Evolutionary conservation across 805 yeast species (phyloP).

Genomic region (Helenozyma baotianmanensis): DNA sequence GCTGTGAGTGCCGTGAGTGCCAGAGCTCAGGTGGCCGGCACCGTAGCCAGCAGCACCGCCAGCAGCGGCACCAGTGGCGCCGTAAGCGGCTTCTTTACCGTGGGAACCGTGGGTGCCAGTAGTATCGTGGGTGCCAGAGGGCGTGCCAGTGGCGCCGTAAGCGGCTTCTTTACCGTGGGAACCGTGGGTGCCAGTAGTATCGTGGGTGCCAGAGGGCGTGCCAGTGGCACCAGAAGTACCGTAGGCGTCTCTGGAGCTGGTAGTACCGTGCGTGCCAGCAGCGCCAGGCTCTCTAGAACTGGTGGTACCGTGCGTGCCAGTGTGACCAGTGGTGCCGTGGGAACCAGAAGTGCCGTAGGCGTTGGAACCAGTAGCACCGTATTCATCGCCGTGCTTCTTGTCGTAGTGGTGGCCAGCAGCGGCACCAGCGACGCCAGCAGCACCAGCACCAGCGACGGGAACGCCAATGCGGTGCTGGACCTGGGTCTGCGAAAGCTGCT

Average conservation of each 20-base stretch:
- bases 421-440: constrained; percentile 10
- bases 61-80: neutral
- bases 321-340: constrained; percentile 2
- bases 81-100: neutral
- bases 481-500: too few species aligned
- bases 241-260: neutral
- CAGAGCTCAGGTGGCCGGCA: neutral
- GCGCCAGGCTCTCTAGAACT: neutral
- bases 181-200: constrained; percentile 1
- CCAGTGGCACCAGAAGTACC: too few species aligned
- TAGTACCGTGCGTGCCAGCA: constrained; percentile 1
- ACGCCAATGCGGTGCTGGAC: constrained; percentile 7
- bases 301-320: neutral
- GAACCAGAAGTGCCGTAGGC: constrained; percentile 5
- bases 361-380: constrained; percentile 2
- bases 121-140: neutral
- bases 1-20: neutral
- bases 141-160: neutral
- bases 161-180: neutral
- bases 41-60: too few species aligned
- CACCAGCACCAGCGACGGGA: constrained; percentile 9
- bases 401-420: constrained; percentile 13
- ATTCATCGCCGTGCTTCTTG: constrained; percentile 3
- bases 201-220: constrained; percentile 2
- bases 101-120: neutral